phyloP scores from a whole-genome alignment of 1,284 basidiomycete genomes.

The Fistulina hepatica region DNA sequence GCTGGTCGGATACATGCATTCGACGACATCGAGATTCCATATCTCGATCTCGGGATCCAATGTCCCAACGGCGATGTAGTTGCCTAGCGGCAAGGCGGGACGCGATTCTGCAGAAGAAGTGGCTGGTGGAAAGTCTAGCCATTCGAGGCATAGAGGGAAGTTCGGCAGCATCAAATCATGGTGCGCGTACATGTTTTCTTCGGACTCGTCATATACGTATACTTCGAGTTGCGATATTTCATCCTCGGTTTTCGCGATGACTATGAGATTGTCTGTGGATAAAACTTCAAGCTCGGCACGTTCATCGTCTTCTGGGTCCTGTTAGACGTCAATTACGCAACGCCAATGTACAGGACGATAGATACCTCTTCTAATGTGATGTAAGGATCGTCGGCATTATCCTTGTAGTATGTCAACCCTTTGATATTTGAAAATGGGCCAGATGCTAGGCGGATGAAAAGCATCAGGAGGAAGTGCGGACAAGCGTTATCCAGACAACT shows the following conservation, averaged over 20 bases:
- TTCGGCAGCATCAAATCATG: conserved; percentile 98
- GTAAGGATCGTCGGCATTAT: conserved; percentile 94
- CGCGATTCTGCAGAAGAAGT: conserved; percentile 31
- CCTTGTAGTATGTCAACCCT: conserved; percentile 84
- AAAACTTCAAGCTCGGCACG: conserved; percentile 85
- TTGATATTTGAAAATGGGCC: conserved; percentile 97
- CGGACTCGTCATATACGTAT: conserved; percentile 86
- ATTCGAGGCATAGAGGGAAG: conserved; percentile 97
- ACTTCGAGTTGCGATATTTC: conserved; percentile 94
- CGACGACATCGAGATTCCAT: conserved; percentile 91
- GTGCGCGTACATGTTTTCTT: conserved; percentile 93
- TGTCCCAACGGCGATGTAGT: conserved; percentile 93
- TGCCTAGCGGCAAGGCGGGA: conserved; percentile 45
- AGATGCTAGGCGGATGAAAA: conserved; percentile 21
- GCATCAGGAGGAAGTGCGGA: conserved; percentile 1
- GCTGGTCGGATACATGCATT: conserved; percentile 89
- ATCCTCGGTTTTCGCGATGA: conserved; percentile 93
- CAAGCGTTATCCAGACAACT: conserved; percentile 14
- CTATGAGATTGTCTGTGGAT: conserved; percentile 86
- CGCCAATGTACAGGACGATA: conserved; percentile 5
- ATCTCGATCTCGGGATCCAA: conserved; percentile 98
- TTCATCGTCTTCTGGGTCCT: conserved; percentile 76
- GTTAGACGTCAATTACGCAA: conserved; percentile 4
- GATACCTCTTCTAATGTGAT: conserved; percentile 89
- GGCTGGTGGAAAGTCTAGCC: conserved; percentile 88